These are phyloP conservation scores for Skeletonema marinoi DNA, from an alignment of 108 stramenopile genomes.

Conservation along the genomic window DNA sequence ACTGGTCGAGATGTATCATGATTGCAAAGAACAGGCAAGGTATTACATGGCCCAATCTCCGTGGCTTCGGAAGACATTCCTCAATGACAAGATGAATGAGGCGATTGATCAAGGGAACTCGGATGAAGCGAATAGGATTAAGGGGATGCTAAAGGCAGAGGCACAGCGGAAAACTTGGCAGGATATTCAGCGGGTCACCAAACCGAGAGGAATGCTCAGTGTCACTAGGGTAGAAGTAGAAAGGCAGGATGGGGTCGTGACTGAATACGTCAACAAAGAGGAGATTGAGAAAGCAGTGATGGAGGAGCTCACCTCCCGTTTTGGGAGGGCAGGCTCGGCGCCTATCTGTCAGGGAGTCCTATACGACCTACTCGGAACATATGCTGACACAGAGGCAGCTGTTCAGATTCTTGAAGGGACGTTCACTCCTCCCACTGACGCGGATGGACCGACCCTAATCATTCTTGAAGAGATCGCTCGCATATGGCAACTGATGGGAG, in stretches of 20 bases:
- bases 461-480: no score
- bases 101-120: not conserved
- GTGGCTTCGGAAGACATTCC: not conserved
- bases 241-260: not conserved
- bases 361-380: no score
- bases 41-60: not conserved
- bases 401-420: no score
- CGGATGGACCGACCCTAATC: no score
- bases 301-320: no score
- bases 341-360: no score
- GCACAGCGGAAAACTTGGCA: not conserved
- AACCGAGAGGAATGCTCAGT: not conserved
- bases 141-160: not conserved
- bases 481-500: no score
- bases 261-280: not conserved
- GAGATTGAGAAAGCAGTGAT: not conserved
- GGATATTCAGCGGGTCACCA: not conserved
- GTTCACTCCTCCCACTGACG: no score
- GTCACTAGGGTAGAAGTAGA: not conserved
- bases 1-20: not conserved
- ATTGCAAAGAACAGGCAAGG: not conserved
- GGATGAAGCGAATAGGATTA: not conserved
- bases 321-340: no score
- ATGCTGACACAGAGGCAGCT: no score
- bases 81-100: not conserved